A percentile compares a stretch with the other conserved stretches of the same genome.
phyloP scores from a whole-genome alignment of 306 rosid species.

The Spatholobus suberectus region DNA sequence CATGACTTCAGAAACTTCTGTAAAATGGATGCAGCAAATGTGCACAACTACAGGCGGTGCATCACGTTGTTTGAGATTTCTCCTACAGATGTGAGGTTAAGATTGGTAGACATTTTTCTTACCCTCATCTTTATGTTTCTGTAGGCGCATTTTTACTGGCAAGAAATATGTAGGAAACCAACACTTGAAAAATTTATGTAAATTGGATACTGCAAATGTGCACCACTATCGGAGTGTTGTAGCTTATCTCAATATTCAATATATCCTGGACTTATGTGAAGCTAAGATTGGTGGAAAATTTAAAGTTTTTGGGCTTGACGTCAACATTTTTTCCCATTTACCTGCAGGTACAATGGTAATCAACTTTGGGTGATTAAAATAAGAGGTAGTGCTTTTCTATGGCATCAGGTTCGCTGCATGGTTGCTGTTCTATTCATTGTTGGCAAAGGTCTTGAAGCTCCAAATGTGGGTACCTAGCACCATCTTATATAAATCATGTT shows the following conservation, averaged over 20 bases:
- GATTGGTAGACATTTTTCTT: constrained; percentile 65
- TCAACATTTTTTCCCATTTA: constrained; percentile 21
- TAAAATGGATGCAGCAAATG: constrained; percentile 95
- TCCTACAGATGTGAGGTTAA: constrained; percentile 88
- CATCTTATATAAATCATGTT: constrained; percentile 35
- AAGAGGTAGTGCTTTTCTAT: constrained; percentile 90
- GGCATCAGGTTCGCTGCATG: constrained; percentile 99
- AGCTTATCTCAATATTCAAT: constrained; percentile 44
- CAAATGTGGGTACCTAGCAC: constrained; percentile 66
- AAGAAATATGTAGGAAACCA: constrained; percentile 55
- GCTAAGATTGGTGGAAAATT: constrained; percentile 52
- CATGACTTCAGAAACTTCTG: constrained; percentile 96
- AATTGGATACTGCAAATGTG: constrained; percentile 67
- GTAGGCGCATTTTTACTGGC: background rate
- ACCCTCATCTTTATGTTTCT: constrained; percentile 14
- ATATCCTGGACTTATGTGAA: constrained; percentile 54
- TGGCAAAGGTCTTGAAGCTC: constrained; percentile 89
- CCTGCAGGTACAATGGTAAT: constrained; percentile 69
- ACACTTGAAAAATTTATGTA: constrained; percentile 61
- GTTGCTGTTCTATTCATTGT: constrained; percentile 83
- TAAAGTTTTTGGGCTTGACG: constrained; percentile 25
- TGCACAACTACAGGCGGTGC: constrained; percentile 81
- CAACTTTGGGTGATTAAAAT: constrained; percentile 80
- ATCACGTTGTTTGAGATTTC: constrained; percentile 62
- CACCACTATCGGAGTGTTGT: constrained; percentile 48